These are phyloP conservation scores for Galeopsis tetrahit DNA, from an alignment of 257 asterid genomes.

Conservation along the genomic window DNA sequence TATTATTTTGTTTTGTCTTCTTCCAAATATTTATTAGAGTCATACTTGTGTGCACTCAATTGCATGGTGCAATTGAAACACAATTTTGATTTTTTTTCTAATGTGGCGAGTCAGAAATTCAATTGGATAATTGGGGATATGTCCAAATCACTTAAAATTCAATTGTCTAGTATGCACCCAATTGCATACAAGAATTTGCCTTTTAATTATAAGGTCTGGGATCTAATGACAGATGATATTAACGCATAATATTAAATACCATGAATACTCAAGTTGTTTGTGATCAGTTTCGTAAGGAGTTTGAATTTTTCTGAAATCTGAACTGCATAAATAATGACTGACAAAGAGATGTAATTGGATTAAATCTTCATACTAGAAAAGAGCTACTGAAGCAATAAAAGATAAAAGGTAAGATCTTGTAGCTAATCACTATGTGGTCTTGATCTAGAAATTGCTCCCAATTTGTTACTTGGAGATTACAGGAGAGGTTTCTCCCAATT, in stretches of 20 bases:
- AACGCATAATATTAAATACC: neutral
- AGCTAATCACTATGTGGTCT: neutral
- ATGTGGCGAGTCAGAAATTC: no score
- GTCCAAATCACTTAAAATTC: no score
- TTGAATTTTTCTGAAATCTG: constrained; percentile 7
- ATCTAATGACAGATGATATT: neutral
- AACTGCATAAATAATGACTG: neutral
- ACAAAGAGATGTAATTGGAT: constrained; percentile 14
- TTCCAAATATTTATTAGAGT: neutral
- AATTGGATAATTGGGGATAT: no score
- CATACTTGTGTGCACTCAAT: no score
- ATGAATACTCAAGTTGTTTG: neutral
- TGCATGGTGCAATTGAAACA: no score
- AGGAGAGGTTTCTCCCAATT: neutral
- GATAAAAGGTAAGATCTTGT: neutral
- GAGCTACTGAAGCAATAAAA: neutral
- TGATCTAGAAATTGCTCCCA: neutral
- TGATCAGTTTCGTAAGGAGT: neutral
- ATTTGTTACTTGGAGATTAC: neutral
- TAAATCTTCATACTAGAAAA: neutral
- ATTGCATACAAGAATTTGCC: no score
- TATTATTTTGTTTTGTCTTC: constrained; percentile 32
- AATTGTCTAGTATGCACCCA: no score
- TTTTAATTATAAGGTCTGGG: no score
- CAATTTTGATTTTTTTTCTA: no score